Evolutionary conservation across 179 eudicot species (phyloP), one percentile per base, ranked within the genome.

Genomic region (Silene noctiflora): DNA sequence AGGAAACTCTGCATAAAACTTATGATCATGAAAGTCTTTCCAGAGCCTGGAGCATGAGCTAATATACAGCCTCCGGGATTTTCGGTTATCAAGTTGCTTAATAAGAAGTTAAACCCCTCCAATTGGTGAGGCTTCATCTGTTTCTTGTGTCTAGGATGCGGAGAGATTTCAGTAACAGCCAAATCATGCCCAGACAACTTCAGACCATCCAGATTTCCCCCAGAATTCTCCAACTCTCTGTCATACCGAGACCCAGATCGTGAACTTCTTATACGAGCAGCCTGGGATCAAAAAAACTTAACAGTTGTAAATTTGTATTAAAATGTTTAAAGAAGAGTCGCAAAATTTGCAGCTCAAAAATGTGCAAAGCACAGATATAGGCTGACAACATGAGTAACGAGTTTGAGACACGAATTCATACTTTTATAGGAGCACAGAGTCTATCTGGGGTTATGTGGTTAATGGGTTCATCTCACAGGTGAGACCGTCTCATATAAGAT

Each of bases 21-120:
- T 16, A 95, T 95, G 3, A 95, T 90, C 99, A 93, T 93, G 72
- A 95, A 95, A 9, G 98, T 95, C 82, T 95, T 94, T 7, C 98
- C 98, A 7, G 97, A 92, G 19, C 98, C 97, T 21, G 98, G 97
- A 64, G 98, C 98, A 82, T 95, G 99, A 17, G 99, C 99, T 80
- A 95, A 69, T 61, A 95, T 95, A 78, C 98, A 95, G 60, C 99
- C 98, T 55, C 99, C 94, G 10, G 98, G 96, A 62, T 91, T 86
- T 42, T 93, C 95, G 12, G 88, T 69, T 66, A 95, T 81, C 78
- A 95, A 75, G 77, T 95, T 95, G 76, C 96, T 89, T 16, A 87
- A 75, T n/a, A 95, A 84, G 81, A 95, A 95, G 72, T 93, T 93
- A 56, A 95, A 95, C 10, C 99, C 96, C 78, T 93, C 99, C 71